Evolutionary conservation across 192 early-diverging fungal species (phyloP), one percentile per base, ranked within the genome.

Genomic region (Coemansia brasiliensis): DNA sequence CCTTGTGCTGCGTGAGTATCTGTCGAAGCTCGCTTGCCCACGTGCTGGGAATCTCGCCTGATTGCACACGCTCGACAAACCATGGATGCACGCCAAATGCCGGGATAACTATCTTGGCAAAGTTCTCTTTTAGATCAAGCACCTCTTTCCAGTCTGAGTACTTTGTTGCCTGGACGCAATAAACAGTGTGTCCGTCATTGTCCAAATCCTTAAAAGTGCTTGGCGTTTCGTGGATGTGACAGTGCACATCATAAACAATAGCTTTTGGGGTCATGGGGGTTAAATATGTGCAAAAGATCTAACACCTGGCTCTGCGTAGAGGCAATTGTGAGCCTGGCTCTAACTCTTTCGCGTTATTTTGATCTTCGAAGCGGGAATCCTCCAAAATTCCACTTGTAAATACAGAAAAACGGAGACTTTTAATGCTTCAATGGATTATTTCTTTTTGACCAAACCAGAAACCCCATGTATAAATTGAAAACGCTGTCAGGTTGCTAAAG

Each of bases 21-120:
- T 45, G 37, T 0, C 55, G 59, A n/a, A 80, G 72, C 41, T 66
- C 60, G 4, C 27, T 29, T 7, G 37, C 32, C 72, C 78, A 80
- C 13, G 25, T 37, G 3, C n/a, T 35, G 4, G 72, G 72, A 18
- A 80, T 67, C 35, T 57, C 60, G 43, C 63, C 61, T 3, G 57
- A 49, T 39, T 26, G 32, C 38, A 73, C 57, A 4, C 63, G 50
- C 40, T 69, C 67, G 12, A 62, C 67, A 60, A 80, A 80, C 78
- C 78, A 80, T n/a, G 72, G 78, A 42, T 80, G 78, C 45, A 80
- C 10, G 9, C 72, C 78, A 42, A 80, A 63, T n/a, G 63, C 78
- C 3, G 78, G 63, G 15, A 80, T 43, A 4, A 71, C 21, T 37
- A 41, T 38, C 29, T 52, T 39, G 32, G 38, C 20, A 35, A 57